Evolutionary conservation across 345 rosid species (phyloP).

Genomic region (Iberis pinnata): DNA sequence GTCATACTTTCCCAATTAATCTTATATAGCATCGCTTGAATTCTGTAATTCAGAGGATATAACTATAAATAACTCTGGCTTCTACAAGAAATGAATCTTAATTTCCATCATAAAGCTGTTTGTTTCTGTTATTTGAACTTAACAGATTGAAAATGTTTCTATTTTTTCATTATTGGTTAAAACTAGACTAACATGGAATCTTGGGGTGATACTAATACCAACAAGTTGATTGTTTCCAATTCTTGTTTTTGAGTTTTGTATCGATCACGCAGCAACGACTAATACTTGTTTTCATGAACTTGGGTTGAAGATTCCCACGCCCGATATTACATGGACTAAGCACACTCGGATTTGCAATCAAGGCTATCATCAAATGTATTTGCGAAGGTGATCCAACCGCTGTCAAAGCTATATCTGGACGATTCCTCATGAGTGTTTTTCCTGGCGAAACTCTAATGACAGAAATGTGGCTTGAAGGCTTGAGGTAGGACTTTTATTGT

Average conservation of each 20-base stretch:
- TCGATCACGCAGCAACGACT: constrained; percentile 7
- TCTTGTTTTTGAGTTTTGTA: neutral
- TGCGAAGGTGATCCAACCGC: constrained; percentile 60
- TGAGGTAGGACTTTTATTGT: constrained; percentile 38
- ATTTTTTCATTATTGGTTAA: too few species aligned
- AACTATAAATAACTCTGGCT: neutral
- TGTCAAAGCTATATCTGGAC: constrained; percentile 55
- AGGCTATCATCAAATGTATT: constrained; percentile 70
- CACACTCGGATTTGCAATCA: constrained; percentile 71
- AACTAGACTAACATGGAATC: too few species aligned
- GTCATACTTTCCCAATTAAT: too few species aligned
- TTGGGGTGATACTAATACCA: too few species aligned
- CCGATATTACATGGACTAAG: constrained; percentile 90
- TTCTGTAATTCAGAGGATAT: neutral
- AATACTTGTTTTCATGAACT: constrained; percentile 11
- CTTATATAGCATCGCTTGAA: too few species aligned
- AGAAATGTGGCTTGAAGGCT: constrained; percentile 79
- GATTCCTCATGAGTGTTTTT: constrained; percentile 74
- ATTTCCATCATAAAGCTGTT: constrained; percentile 1
- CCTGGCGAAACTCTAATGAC: constrained; percentile 79
- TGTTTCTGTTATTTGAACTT: too few species aligned
- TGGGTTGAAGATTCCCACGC: constrained; percentile 48
- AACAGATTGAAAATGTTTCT: too few species aligned
- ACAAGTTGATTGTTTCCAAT: too few species aligned
- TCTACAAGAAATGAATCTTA: neutral